A percentile compares a stretch with the other conserved stretches of the same genome.
Conservation (phyloP, 2,329 filamentous ascomycete species). For the Pseudomassariella vexata region DNA sequence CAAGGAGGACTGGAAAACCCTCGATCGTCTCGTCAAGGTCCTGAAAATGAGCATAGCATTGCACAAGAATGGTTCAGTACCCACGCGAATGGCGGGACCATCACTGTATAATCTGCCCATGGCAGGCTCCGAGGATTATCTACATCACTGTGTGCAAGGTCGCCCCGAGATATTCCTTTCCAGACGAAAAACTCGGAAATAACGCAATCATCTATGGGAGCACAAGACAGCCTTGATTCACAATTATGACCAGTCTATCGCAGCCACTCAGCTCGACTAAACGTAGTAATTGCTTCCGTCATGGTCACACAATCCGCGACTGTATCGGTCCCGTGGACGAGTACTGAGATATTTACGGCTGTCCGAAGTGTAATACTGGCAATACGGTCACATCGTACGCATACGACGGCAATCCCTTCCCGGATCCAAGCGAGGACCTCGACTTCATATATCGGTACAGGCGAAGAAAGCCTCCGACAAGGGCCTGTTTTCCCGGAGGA, state of each 20-base stretch:
- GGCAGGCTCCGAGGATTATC: conserved; percentile 4
- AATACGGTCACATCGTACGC: conserved; percentile 3
- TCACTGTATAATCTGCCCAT: conserved; percentile 6
- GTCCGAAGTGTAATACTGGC: conserved; percentile 8
- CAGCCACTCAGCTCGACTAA: background rate
- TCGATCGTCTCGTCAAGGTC: background rate
- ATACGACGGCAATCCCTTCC: conserved; percentile 3
- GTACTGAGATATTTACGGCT: conserved; percentile 6
- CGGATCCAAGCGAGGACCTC: conserved; percentile 3
- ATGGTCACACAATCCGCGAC: conserved; percentile 6
- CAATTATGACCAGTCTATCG: conserved; percentile 1
- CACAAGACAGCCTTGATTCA: background rate
- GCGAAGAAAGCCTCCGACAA: conserved; percentile 6
- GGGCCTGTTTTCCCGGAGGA: conserved; percentile 5
- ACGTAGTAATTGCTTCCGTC: conserved; percentile 4
- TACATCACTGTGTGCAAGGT: conserved; percentile 6
- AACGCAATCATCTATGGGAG: background rate
- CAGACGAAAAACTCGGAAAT: background rate
- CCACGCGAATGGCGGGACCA: conserved; percentile 5
- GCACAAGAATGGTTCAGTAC: conserved; percentile 5
- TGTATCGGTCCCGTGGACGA: conserved; percentile 8
- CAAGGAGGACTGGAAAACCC: conserved; percentile 6
- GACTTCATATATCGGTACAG: conserved; percentile 7
- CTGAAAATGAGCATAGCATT: conserved; percentile 3
- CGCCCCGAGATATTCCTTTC: background rate